Conservation (phyloP, 1,284 basidiomycete genomes). For the Microbotryum saponariae region DNA sequence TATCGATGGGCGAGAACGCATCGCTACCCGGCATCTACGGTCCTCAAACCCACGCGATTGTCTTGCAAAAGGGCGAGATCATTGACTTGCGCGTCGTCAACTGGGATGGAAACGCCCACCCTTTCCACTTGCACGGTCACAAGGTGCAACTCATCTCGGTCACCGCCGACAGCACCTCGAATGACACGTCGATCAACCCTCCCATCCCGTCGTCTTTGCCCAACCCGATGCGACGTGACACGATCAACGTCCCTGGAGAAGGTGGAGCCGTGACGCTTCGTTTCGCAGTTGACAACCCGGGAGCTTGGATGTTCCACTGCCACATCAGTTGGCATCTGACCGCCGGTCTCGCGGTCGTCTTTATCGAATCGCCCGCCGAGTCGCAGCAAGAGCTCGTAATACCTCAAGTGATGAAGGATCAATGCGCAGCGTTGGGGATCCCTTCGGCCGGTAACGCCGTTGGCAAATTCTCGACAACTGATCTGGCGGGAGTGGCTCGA, state of each 20-base stretch:
- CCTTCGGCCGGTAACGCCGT: conserved; percentile 70
- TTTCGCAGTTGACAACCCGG: conserved; percentile 69
- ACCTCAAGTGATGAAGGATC: conserved; percentile 55
- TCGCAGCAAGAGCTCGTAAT: conserved; percentile 49
- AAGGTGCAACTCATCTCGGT: conserved; percentile 58
- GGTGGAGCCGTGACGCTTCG: conserved; percentile 55
- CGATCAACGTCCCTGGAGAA: conserved; percentile 49
- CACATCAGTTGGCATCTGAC: conserved; percentile 60
- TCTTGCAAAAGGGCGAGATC: conserved; percentile 65
- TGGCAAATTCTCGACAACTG: conserved; percentile 54
- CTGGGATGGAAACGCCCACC: conserved; percentile 50
- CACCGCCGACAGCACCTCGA: conserved; percentile 62
- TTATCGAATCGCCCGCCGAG: conserved; percentile 65
- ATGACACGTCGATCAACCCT: conserved; percentile 71
- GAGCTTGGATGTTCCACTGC: conserved; percentile 63
- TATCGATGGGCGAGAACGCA: conserved; percentile 68
- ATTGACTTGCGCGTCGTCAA: conserved; percentile 74
- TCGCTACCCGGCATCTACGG: conserved; percentile 67
- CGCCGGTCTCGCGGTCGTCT: conserved; percentile 61
- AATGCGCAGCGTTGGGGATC: conserved; percentile 59
- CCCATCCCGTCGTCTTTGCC: conserved; percentile 61
- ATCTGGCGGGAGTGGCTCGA: conserved; percentile 52
- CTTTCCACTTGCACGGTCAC: conserved; percentile 64
- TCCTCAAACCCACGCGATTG: conserved; percentile 53
- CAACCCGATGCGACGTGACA: conserved; percentile 79